Percentiles rank a stretch among this genome's conserved stretches.
phyloP scores from a whole-genome alignment of 768 basidiomycete species.

The Cystoderma amianthinum region DNA sequence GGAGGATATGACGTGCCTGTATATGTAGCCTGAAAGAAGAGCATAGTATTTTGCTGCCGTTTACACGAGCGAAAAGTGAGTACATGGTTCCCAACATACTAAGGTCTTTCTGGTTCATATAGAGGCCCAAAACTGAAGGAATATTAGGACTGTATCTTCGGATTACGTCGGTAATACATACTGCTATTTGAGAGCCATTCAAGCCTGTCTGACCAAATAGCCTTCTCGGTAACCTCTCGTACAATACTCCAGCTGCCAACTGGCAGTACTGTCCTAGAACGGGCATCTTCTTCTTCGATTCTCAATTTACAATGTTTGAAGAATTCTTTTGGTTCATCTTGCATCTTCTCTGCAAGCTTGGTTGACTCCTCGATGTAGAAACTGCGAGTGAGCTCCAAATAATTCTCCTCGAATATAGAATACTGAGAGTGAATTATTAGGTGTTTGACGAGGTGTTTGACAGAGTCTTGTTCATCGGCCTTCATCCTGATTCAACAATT shows the following conservation, averaged over 20 bases:
- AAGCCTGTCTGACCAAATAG: constrained; percentile 35
- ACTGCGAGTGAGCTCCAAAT: constrained; percentile 38
- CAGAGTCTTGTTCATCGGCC: constrained; percentile 29
- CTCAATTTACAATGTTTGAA: constrained; percentile 39
- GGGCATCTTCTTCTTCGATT: constrained; percentile 50
- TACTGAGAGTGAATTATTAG: constrained; percentile 56
- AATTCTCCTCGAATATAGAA: constrained; percentile 47
- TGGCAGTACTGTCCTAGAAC: constrained; percentile 43
- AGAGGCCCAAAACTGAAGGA: constrained; percentile 42
- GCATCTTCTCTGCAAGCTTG: constrained; percentile 23
- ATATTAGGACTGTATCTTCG: too few relatives aligned
- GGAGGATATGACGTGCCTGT: constrained; percentile 30
- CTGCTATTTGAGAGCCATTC: constrained; percentile 30
- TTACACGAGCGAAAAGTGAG: constrained; percentile 51
- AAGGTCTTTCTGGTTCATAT: constrained; percentile 42
- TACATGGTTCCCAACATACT: constrained; percentile 50
- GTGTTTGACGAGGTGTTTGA: constrained; percentile 48
- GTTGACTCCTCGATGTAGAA: constrained; percentile 52
- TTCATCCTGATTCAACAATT: constrained; percentile 21
- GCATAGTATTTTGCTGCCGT: constrained; percentile 44
- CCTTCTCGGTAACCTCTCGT: constrained; percentile 44
- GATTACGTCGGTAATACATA: constrained; percentile 5
- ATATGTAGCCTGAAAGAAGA: constrained; percentile 57
- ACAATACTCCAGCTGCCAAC: constrained; percentile 42
- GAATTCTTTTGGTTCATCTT: constrained; percentile 43